Percentiles rank a stretch among this genome's conserved stretches.
Evolutionary conservation across 495 filamentous ascomycete species (phyloP).

Genomic region (Trichoderma reesei): DNA sequence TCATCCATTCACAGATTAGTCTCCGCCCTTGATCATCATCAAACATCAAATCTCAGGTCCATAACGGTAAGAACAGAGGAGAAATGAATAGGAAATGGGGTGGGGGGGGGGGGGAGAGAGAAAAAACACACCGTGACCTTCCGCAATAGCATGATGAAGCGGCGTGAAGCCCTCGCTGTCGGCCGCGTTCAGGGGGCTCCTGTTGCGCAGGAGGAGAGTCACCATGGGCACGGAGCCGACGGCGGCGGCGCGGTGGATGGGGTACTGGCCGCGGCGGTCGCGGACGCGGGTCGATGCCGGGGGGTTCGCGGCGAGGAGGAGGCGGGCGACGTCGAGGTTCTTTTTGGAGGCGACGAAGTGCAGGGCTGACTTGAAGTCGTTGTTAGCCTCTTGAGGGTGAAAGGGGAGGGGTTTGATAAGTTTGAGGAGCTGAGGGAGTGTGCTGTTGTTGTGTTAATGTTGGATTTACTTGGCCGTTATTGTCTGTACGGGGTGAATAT

Average conservation of each 20-base stretch:
- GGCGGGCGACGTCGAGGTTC: conserved; percentile 71
- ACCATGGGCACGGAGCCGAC: conserved; percentile 81
- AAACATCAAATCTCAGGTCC: no score
- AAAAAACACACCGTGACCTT: conserved; percentile 60
- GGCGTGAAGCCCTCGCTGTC: conserved; percentile 77
- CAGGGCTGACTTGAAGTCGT: conserved; percentile 83
- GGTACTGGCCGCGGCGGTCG: conserved; percentile 76
- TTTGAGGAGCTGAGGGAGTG: background rate
- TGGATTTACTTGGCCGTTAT: conserved; percentile 45
- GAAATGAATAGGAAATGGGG: no score
- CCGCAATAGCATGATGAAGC: conserved; percentile 86
- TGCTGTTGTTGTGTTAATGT: no score
- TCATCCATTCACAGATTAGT: no score
- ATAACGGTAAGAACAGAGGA: no score
- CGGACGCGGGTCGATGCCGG: conserved; percentile 71
- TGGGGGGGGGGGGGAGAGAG: background rate
- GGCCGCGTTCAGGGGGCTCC: conserved; percentile 77
- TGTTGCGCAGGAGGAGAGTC: conserved; percentile 64
- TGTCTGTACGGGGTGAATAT: conserved; percentile 23
- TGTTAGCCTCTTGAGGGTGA: no score
- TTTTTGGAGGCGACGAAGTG: conserved; percentile 88
- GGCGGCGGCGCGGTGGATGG: conserved; percentile 85
- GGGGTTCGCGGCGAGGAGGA: conserved; percentile 58
- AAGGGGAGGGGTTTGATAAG: conserved; percentile 5
- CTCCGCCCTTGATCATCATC: no score